Evolutionary conservation across 495 filamentous ascomycete species (phyloP), one percentile per base, ranked within the genome.

Genomic region (Penicillium steckii): DNA sequence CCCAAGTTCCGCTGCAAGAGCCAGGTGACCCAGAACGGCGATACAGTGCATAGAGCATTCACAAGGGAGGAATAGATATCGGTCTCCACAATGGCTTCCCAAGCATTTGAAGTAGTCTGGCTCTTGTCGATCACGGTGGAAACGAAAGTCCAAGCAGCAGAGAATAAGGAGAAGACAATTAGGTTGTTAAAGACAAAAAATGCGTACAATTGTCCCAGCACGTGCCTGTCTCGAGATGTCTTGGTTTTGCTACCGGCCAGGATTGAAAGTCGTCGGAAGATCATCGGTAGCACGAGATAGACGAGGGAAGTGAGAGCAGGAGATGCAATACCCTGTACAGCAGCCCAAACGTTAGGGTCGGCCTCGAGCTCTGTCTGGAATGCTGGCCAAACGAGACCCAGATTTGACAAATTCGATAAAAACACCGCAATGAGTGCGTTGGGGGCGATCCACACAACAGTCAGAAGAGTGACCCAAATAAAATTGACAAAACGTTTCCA

Each of bases 161-260:
- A 79, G 70, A 99, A 99, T 15, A 96, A 71, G 17, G 91, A 95
- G 73, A 97, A 97, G 51, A 97, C 85, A 59, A 97, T 70, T 41
- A 97, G 72, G 65, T 97, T 97, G 77, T 99, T 99, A 80, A 99
- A 89, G 41, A 97, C 83, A 72, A 97, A 97, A 72, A 99, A 99
- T 12, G 90, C 78, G 67, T 96, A 99, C 2, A 99, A 79, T 64
- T 95, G 94, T 45, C 83, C 82, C 23, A 91, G 81, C 56, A 98
- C 94, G 66, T 97, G 91, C n/a, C 90, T 81, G 59, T 98, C 94
- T 27, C 94, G 83, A 17, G 89, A 88, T 3, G 91, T 95, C 66
- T 97, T 97, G 32, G 89, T 95, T 52, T 84, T 77, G 66, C 97
- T 93, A 52, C 94, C 95, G 18, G 85, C 86, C 52, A 77, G 77